Conservation (phyloP, 345 rosid genomes). For the Garcia nutans region DNA sequence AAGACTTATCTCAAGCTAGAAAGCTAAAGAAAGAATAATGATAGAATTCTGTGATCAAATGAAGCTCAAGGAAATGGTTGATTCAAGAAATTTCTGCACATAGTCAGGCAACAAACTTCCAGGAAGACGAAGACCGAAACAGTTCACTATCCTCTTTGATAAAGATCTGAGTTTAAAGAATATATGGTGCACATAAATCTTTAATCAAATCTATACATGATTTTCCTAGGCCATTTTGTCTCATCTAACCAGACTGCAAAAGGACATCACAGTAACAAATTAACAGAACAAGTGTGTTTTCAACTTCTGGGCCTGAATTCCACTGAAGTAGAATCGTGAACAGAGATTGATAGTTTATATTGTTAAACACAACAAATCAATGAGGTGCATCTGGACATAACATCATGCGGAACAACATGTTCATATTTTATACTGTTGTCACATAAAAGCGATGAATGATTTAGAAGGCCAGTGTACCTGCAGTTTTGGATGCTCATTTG, state of each 20-base stretch:
- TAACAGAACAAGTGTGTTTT: neutral
- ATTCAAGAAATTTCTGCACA: too few relatives aligned
- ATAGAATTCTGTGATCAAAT: neutral
- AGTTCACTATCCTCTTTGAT: too few relatives aligned
- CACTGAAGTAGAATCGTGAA: neutral
- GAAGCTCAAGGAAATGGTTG: too few relatives aligned
- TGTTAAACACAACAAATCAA: neutral
- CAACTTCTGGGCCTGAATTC: neutral
- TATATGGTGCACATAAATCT: too few relatives aligned
- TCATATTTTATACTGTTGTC: neutral
- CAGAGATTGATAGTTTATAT: neutral
- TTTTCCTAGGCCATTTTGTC: neutral
- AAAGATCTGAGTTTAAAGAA: too few relatives aligned
- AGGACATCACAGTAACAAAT: neutral
- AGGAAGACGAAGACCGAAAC: too few relatives aligned
- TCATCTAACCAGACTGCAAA: neutral
- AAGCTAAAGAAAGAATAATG: neutral
- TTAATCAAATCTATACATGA: too few relatives aligned
- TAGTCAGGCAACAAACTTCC: too few relatives aligned
- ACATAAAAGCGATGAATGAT: neutral
- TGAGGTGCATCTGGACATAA: neutral
- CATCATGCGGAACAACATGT: neutral
- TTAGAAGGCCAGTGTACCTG: slow-evolving; percentile 39
- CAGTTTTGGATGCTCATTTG: slow-evolving; percentile 77
- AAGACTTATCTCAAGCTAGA: neutral